Evolutionary conservation across 768 basidiomycete species (phyloP).

Genomic region (Boletus tomentosulus): DNA sequence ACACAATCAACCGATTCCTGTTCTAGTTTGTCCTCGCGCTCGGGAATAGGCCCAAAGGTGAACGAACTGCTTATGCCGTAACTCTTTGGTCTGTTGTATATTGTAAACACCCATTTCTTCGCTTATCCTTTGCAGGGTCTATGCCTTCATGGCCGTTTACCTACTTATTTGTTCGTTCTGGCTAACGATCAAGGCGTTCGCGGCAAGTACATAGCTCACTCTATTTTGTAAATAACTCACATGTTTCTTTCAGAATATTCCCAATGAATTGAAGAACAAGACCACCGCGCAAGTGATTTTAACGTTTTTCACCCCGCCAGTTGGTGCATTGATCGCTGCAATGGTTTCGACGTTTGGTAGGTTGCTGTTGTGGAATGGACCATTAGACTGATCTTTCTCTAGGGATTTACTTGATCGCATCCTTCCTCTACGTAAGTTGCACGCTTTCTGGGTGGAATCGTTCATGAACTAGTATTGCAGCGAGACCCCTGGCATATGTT

Average conservation of each 20-base stretch:
- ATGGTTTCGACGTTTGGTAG: constrained; percentile 84
- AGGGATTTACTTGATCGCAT: constrained; percentile 81
- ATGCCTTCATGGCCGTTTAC: constrained; percentile 78
- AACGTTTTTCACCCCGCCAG: constrained; percentile 69
- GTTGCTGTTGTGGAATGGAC: constrained; percentile 10
- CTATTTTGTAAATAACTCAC: not conserved
- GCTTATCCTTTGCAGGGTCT: constrained; percentile 54
- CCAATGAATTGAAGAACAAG: constrained; percentile 45
- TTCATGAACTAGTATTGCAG: constrained; percentile 35
- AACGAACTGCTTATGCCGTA: constrained; percentile 62
- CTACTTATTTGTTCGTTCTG: constrained; percentile 84
- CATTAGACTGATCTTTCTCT: constrained; percentile 7
- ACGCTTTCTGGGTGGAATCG: not conserved
- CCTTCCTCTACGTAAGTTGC: constrained; percentile 74
- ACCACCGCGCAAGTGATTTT: constrained; percentile 45
- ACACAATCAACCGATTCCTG: not conserved
- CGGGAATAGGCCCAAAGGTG: constrained; percentile 86
- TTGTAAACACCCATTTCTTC: not conserved
- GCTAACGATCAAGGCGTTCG: constrained; percentile 77
- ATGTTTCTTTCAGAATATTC: constrained; percentile 43
- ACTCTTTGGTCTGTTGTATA: constrained; percentile 59
- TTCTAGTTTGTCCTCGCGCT: constrained; percentile 63
- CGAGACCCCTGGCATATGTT: constrained; percentile 99
- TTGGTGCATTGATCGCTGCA: constrained; percentile 80
- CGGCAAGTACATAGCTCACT: constrained; percentile 37